Evolutionary conservation across 306 rosid species (phyloP).

Genomic region (Hippophae tibetana): DNA sequence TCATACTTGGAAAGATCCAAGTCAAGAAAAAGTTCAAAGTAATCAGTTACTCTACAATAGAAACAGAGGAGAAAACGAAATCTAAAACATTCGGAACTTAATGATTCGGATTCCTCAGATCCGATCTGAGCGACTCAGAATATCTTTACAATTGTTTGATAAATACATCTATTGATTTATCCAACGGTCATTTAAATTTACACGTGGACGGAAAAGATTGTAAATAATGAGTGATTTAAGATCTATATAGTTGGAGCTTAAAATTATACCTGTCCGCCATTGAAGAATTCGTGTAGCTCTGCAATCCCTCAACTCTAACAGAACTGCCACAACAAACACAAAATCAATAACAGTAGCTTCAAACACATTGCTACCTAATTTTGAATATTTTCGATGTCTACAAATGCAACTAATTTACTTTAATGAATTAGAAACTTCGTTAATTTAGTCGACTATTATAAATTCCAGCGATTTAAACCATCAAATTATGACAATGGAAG

Average conservation of each 20-base stretch:
- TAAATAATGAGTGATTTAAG: not conserved
- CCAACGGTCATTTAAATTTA: slow-evolving; percentile 1
- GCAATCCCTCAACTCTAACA: slow-evolving; percentile 28
- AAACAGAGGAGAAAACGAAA: not conserved
- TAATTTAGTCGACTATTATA: no score
- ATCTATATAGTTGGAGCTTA: not conserved
- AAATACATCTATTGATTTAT: not conserved
- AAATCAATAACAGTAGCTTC: not conserved
- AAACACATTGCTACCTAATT: not conserved
- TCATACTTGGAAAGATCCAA: not conserved
- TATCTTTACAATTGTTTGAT: not conserved
- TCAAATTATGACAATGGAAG: no score
- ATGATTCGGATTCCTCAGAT: slow-evolving; percentile 31
- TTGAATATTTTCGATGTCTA: not conserved
- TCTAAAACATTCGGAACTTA: slow-evolving; percentile 10
- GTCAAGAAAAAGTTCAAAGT: no score
- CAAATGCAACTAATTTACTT: not conserved
- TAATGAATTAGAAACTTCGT: no score
- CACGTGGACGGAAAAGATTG: no score
- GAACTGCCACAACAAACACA: slow-evolving; percentile 22
- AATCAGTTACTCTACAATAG: no score
- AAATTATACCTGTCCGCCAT: slow-evolving; percentile 57
- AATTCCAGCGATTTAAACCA: no score
- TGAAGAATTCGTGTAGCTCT: slow-evolving; percentile 50
- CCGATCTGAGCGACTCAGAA: slow-evolving; percentile 27